Evolutionary conservation across 129 eudicot species (phyloP).

Genomic region (Centella asiatica): DNA sequence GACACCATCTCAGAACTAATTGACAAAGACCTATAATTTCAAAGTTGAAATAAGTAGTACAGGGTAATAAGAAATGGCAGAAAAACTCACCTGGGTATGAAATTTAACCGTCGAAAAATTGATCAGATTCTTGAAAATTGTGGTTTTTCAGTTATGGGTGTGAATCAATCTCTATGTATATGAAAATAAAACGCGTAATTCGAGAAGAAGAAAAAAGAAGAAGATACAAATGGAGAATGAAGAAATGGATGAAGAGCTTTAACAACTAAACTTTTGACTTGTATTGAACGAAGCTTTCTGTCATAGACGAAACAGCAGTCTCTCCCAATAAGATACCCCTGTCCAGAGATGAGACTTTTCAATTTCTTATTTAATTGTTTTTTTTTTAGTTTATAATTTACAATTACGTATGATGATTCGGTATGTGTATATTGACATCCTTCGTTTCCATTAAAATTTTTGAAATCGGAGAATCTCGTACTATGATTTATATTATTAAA

Average conservation of each 20-base stretch:
- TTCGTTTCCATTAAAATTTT: too few species aligned
- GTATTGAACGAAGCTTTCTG: too few species aligned
- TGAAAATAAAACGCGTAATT: constrained; percentile 4
- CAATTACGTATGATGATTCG: too few species aligned
- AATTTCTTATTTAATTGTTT: too few species aligned
- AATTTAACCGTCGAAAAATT: not conserved
- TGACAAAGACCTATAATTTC: constrained; percentile 1
- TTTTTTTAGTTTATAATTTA: too few species aligned
- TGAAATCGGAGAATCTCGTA: too few species aligned
- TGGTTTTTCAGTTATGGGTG: not conserved
- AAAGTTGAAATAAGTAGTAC: not conserved
- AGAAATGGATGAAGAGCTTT: not conserved
- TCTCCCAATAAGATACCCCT: too few species aligned
- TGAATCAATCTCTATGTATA: not conserved
- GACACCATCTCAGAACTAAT: not conserved
- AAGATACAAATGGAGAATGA: not conserved
- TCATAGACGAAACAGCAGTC: too few species aligned
- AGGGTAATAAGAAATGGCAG: not conserved
- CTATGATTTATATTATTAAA: too few species aligned
- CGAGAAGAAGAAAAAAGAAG: not conserved
- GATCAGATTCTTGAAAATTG: not conserved
- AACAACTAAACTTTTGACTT: too few species aligned
- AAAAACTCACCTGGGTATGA: constrained; percentile 5
- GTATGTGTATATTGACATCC: too few species aligned
- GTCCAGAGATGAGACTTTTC: too few species aligned